A percentile compares a stretch with the other conserved stretches of the same genome.
These are phyloP conservation scores for Saturnispora galanensis DNA, from an alignment of 805 yeast species.

Conservation along the genomic window DNA sequence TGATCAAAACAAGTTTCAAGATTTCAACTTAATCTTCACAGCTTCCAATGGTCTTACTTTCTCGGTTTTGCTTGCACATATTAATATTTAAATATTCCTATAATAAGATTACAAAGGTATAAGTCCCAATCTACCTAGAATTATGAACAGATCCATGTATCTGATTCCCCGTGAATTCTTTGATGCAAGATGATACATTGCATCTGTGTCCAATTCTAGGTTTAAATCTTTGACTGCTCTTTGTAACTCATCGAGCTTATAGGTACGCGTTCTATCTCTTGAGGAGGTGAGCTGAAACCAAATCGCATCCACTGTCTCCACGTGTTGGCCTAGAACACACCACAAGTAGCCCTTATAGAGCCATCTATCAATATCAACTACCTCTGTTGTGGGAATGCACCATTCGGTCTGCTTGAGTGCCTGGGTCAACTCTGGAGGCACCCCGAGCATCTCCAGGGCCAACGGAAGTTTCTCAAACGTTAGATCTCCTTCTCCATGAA, in stretches of 20 bases:
- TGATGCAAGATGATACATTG: slow-evolving; percentile 36
- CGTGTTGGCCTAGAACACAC: slow-evolving; percentile 27
- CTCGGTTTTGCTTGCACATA: too few species aligned
- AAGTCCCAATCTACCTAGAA: slow-evolving; percentile 40
- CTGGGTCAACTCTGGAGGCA: slow-evolving; percentile 8
- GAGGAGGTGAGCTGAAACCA: slow-evolving; percentile 30
- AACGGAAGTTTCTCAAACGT: slow-evolving; percentile 20
- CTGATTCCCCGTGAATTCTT: slow-evolving; percentile 29
- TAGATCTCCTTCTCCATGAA: slow-evolving; percentile 34
- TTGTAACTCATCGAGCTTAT: slow-evolving; percentile 11
- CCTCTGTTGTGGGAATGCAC: slow-evolving; percentile 21
- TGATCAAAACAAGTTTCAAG: too few species aligned
- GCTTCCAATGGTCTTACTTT: too few species aligned
- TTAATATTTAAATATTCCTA: too few species aligned
- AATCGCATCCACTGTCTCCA: slow-evolving; percentile 26
- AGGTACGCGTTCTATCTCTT: neutral
- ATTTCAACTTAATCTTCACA: too few species aligned
- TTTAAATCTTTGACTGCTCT: slow-evolving; percentile 18
- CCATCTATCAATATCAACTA: slow-evolving; percentile 40
- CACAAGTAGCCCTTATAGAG: slow-evolving; percentile 32
- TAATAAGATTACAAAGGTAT: neutral
- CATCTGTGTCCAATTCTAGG: slow-evolving; percentile 26
- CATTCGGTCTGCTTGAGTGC: slow-evolving; percentile 2
- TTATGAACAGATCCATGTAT: slow-evolving; percentile 37
- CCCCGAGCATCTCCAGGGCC: slow-evolving; percentile 1